Conservation (phyloP, 2,329 filamentous ascomycete species). For the Fusarium temperatum region DNA sequence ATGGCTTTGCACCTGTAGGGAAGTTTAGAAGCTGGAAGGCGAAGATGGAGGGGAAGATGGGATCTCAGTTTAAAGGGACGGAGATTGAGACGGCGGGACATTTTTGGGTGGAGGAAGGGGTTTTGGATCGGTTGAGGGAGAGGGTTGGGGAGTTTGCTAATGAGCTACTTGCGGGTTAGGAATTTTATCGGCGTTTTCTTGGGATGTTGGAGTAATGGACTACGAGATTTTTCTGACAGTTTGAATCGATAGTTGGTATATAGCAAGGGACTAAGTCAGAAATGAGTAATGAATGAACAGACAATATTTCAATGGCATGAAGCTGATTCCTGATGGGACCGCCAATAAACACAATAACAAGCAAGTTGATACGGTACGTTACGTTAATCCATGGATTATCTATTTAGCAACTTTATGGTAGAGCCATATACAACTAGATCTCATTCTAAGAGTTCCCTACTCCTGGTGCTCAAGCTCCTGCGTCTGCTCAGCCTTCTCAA, state of each 20-base stretch:
- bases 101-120: constrained; percentile 69
- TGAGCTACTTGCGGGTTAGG: constrained; percentile 22
- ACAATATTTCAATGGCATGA: neutral
- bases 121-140: constrained; percentile 46
- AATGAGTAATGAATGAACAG: neutral
- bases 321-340: rapidly evolving
- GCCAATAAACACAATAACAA: neutral
- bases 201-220: neutral
- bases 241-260: too few relatives aligned
- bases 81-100: constrained; percentile 66
- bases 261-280: neutral
- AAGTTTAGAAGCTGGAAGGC: constrained; percentile 74
- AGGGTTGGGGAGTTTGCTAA: constrained; percentile 42
- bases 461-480: constrained; percentile 18
- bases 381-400: neutral
- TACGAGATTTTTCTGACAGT: rapidly evolving
- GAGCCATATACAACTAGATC: neutral
- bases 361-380: neutral
- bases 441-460: neutral
- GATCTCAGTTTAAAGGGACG: constrained; percentile 56
- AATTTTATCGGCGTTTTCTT: neutral
- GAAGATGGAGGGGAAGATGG: constrained; percentile 55
- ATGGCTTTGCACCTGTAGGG: constrained; percentile 74
- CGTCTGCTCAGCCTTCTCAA: constrained; percentile 23
- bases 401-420: neutral